A percentile compares a stretch with the other conserved stretches of the same genome.
Conservation (phyloP, 2,329 filamentous ascomycete genomes). For the Colletotrichum theobromicola region DNA sequence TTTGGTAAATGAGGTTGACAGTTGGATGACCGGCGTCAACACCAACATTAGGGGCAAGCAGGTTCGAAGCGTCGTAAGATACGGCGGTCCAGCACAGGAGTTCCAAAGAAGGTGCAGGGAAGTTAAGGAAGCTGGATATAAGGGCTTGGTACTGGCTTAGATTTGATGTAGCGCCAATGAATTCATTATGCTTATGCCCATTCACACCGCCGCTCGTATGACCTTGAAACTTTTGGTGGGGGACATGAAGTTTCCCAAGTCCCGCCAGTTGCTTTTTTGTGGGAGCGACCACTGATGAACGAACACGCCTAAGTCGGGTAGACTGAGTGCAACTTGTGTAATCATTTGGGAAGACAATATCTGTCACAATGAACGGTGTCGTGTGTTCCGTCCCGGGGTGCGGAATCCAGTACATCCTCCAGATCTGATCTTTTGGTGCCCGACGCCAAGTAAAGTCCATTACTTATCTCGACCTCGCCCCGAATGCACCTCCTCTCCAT, state of each 20-base stretch:
- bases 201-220: background rate
- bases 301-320: background rate
- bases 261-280: background rate
- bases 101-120: slow-evolving; percentile 43
- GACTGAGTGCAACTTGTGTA: background rate
- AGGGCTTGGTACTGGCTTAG: slow-evolving; percentile 21
- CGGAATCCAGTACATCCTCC: background rate
- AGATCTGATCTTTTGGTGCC: background rate
- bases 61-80: slow-evolving; percentile 49
- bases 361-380: background rate
- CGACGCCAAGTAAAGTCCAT: background rate
- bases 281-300: background rate
- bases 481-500: background rate
- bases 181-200: background rate
- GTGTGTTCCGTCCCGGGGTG: background rate
- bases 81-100: slow-evolving; percentile 48
- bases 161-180: background rate
- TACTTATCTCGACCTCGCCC: background rate
- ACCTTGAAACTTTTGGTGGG: background rate
- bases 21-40: slow-evolving; percentile 62
- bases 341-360: background rate
- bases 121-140: slow-evolving; percentile 31
- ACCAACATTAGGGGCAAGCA: slow-evolving; percentile 52
- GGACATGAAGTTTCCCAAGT: background rate
- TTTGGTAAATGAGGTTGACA: slow-evolving; percentile 52